Percentiles rank a stretch among this genome's conserved stretches.
phyloP scores from a whole-genome alignment of 192 early-diverging fungal genomes.

The Fimicolochytrium jonesii region DNA sequence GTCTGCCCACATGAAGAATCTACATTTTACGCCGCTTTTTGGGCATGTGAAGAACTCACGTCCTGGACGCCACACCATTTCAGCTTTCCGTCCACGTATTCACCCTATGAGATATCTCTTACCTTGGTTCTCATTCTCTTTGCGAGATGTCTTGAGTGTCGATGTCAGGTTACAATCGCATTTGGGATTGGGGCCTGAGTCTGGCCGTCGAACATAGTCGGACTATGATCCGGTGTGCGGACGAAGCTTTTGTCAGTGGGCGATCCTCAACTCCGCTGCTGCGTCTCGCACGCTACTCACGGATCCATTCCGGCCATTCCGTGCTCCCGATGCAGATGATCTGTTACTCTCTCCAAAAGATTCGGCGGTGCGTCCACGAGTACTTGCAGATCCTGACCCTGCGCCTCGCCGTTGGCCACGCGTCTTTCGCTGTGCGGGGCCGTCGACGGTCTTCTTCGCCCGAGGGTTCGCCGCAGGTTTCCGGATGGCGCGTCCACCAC shows the following conservation, averaged over 20 bases:
- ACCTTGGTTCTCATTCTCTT: constrained; percentile 48
- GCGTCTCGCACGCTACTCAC: too few relatives aligned
- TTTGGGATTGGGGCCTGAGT: constrained; percentile 28
- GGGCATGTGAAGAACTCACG: constrained; percentile 49
- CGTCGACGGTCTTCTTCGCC: too few relatives aligned
- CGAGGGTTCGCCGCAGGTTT: too few relatives aligned
- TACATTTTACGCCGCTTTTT: constrained; percentile 29
- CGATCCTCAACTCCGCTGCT: too few relatives aligned
- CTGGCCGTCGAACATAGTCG: too few relatives aligned
- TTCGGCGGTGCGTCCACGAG: neutral
- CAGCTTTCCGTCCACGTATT: neutral
- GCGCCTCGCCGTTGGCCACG: too few relatives aligned
- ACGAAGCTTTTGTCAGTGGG: too few relatives aligned
- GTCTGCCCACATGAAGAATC: constrained; percentile 41
- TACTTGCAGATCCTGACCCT: neutral
- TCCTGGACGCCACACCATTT: neutral
- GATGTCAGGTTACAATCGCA: constrained; percentile 51
- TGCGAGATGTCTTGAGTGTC: constrained; percentile 8
- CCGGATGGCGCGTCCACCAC: neutral
- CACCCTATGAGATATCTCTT: neutral
- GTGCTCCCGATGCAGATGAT: too few relatives aligned
- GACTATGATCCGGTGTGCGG: too few relatives aligned
- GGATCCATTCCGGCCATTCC: too few relatives aligned
- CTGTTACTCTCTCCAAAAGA: neutral
- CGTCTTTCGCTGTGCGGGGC: too few relatives aligned